Conservation (phyloP, 768 basidiomycete species). For the Mycena metata region DNA sequence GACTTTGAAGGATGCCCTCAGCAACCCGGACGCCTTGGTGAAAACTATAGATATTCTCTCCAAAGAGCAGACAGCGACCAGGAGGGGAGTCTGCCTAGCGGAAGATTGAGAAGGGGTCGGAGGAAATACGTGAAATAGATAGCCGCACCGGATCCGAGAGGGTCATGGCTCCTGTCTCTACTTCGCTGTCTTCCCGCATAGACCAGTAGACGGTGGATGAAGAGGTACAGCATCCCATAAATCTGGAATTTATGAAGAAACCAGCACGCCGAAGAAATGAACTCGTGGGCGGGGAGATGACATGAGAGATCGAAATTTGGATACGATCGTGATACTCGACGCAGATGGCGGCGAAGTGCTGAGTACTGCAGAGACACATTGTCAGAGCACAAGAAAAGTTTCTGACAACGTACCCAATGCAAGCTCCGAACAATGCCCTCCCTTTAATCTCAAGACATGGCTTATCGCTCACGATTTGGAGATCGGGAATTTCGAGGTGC, state of each 20-base stretch:
- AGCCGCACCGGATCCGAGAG: background rate
- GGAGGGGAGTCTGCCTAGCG: too few relatives aligned
- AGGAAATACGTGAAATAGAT: background rate
- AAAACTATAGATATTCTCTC: too few relatives aligned
- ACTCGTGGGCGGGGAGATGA: background rate
- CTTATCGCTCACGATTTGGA: background rate
- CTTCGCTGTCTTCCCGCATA: background rate
- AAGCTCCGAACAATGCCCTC: background rate
- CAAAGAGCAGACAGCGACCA: too few relatives aligned
- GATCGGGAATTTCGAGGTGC: background rate
- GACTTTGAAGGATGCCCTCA: background rate
- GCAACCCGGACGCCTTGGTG: too few relatives aligned
- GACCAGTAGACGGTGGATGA: background rate
- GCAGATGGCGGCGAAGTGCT: background rate
- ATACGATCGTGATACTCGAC: slow-evolving; percentile 6
- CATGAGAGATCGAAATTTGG: background rate
- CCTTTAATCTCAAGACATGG: background rate
- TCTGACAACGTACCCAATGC: background rate
- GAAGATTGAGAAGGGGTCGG: too few relatives aligned
- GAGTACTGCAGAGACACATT: too few relatives aligned
- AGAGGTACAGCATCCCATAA: background rate
- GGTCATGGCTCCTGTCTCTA: background rate
- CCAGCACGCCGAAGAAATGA: background rate
- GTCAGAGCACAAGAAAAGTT: background rate
- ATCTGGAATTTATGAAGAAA: background rate